Evolutionary conservation across 805 yeast genomes (phyloP).

Genomic region (Kluyveromyces nonfermentans): DNA sequence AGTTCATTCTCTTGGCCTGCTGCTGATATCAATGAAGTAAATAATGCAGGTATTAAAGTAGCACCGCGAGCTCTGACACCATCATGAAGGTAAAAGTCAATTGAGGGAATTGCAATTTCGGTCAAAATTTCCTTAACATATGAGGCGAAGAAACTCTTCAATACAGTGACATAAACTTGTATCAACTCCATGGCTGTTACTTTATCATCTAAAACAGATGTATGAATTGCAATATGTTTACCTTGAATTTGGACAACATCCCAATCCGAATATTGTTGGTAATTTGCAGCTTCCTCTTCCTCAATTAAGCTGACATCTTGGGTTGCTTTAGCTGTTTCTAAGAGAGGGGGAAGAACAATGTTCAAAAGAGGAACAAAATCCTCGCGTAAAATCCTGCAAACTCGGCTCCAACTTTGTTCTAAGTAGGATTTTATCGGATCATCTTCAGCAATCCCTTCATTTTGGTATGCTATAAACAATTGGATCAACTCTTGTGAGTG

Average conservation of each 20-base stretch:
- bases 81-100: slow-evolving; percentile 86
- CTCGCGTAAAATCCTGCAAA: slow-evolving; percentile 75
- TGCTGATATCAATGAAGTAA: slow-evolving; percentile 48
- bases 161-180: slow-evolving; percentile 72
- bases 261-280: slow-evolving; percentile 84
- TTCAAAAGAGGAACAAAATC: slow-evolving; percentile 81
- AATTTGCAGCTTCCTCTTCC: slow-evolving; percentile 78
- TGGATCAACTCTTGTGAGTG: slow-evolving; percentile 67
- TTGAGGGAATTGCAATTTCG: slow-evolving; percentile 78
- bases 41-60: slow-evolving; percentile 65
- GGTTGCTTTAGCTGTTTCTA: slow-evolving; percentile 76
- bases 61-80: slow-evolving; percentile 93
- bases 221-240: slow-evolving; percentile 88
- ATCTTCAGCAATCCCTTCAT: slow-evolving; percentile 47
- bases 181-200: slow-evolving; percentile 85
- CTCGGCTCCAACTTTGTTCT: slow-evolving; percentile 93
- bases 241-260: slow-evolving; percentile 88
- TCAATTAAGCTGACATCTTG: slow-evolving; percentile 86
- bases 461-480: slow-evolving; percentile 65
- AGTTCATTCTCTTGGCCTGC: slow-evolving; percentile 45
- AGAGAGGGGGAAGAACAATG: slow-evolving; percentile 79
- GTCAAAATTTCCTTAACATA: slow-evolving; percentile 70
- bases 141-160: slow-evolving; percentile 74
- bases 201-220: slow-evolving; percentile 90
- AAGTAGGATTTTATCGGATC: slow-evolving; percentile 82